A percentile compares a stretch with the other conserved stretches of the same genome.
Evolutionary conservation across 2,329 filamentous ascomycete genomes (phyloP).

Genomic region (Pezicula neosporulosa): DNA sequence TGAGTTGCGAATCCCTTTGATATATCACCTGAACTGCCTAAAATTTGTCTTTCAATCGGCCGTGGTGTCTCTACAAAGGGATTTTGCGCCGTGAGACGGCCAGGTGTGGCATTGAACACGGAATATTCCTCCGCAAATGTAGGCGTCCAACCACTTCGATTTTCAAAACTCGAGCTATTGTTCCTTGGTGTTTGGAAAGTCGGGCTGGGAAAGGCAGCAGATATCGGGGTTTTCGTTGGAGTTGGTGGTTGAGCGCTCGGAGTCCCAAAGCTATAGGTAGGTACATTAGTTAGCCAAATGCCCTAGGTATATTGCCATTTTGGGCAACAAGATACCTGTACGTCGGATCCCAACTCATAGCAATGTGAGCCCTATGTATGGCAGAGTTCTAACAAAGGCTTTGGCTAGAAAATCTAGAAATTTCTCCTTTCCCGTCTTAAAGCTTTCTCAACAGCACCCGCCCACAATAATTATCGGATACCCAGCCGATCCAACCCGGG

Average conservation of each 20-base stretch:
- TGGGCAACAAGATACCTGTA: conserved; percentile 42
- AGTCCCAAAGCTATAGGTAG: conserved; percentile 54
- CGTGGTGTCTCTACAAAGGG: conserved; percentile 24
- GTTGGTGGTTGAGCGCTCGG: conserved; percentile 59
- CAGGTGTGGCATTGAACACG: conserved; percentile 62
- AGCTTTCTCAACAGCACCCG: neutral
- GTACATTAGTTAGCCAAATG: conserved; percentile 31
- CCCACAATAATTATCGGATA: neutral
- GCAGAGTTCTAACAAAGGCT: neutral
- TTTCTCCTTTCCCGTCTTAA: conserved; percentile 17
- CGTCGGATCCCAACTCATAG: conserved; percentile 61
- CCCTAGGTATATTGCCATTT: conserved; percentile 1
- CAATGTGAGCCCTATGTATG: conserved; percentile 31
- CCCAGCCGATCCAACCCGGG: neutral
- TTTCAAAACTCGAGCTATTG: conserved; percentile 42
- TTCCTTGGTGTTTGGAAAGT: conserved; percentile 54
- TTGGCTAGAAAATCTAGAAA: conserved; percentile 15
- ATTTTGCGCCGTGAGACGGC: conserved; percentile 41
- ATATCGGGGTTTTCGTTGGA: conserved; percentile 54
- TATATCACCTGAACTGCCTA: conserved; percentile 44
- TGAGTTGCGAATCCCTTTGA: conserved; percentile 54
- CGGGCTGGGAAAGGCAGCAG: conserved; percentile 49
- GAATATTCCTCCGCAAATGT: conserved; percentile 63
- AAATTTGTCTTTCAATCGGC: conserved; percentile 40
- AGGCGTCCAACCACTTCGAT: conserved; percentile 53